phyloP scores from a whole-genome alignment of 1,284 basidiomycete genomes.

The Bondarzewia mesenterica region DNA sequence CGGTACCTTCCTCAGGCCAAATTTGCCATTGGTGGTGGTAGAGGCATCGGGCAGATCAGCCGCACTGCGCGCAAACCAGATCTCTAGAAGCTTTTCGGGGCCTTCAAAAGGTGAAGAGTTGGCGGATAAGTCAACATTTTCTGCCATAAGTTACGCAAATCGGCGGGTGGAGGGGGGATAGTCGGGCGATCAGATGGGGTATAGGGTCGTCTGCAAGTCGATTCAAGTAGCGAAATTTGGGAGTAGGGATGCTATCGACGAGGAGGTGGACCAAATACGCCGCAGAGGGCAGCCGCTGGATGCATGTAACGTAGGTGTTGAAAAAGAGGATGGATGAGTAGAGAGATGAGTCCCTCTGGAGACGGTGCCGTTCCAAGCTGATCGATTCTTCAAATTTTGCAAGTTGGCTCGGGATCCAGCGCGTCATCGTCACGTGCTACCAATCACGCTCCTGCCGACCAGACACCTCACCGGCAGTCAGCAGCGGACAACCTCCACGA shows the following conservation, averaged over 20 bases:
- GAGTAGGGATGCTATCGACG: constrained; percentile 44
- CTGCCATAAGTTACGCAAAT: constrained; percentile 21
- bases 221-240: constrained; percentile 6
- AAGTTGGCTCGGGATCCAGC: neutral
- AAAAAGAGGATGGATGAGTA: constrained; percentile 9
- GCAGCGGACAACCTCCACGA: no score
- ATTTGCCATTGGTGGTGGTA: constrained; percentile 30
- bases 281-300: constrained; percentile 34
- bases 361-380: neutral
- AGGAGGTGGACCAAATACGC: constrained; percentile 31
- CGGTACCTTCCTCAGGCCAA: constrained; percentile 75
- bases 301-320: constrained; percentile 44
- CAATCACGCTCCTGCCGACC: neutral
- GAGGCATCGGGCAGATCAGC: constrained; percentile 44
- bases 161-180: neutral
- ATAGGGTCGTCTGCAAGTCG: neutral
- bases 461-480: neutral
- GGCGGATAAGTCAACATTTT: constrained; percentile 27
- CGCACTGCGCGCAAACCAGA: constrained; percentile 90
- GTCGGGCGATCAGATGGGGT: constrained; percentile 5
- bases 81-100: constrained; percentile 95
- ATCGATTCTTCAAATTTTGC: constrained; percentile 1
- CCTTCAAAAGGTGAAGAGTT: constrained; percentile 65
- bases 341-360: neutral
- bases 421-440: neutral